Conservation (phyloP, 192 early-diverging fungal species). For the Paraglomus brasilianum region DNA sequence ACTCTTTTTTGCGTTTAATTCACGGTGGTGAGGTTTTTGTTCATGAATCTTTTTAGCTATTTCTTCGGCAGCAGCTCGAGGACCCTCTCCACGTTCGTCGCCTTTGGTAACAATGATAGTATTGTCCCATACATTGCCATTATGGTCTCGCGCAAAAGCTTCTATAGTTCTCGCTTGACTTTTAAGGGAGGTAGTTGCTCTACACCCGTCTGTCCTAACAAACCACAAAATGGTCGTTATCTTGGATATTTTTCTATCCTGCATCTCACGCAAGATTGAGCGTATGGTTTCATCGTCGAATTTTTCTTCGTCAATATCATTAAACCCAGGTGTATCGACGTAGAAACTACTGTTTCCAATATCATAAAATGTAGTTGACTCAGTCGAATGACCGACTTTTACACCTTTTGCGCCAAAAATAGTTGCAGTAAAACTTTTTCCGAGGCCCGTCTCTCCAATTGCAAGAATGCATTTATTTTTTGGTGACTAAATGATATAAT, state of each 20-base stretch:
- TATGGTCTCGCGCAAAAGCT: neutral
- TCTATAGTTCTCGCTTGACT: neutral
- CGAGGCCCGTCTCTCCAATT: constrained; percentile 15
- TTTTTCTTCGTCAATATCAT: constrained; percentile 20
- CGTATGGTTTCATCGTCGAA: constrained; percentile 14
- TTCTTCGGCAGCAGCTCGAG: neutral
- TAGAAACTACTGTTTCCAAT: constrained; percentile 29
- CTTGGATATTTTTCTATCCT: neutral
- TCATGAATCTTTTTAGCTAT: neutral
- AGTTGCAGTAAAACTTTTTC: constrained; percentile 29
- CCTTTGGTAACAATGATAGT: constrained; percentile 5
- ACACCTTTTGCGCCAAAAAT: constrained; percentile 25
- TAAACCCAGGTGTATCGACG: constrained; percentile 31
- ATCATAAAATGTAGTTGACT: constrained; percentile 22
- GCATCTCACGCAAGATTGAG: constrained; percentile 7
- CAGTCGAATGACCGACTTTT: constrained; percentile 3
- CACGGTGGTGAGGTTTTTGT: too few relatives aligned
- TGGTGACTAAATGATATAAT: too few relatives aligned
- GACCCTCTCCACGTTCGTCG: neutral
- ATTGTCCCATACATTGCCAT: constrained; percentile 24
- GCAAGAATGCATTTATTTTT: constrained; percentile 11
- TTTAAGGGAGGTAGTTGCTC: neutral
- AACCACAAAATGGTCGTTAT: constrained; percentile 32
- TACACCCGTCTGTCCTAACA: neutral
- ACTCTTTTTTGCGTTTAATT: neutral